These are phyloP conservation scores for Mycena vitilis DNA, from an alignment of 768 basidiomycete genomes.

Conservation along the genomic window DNA sequence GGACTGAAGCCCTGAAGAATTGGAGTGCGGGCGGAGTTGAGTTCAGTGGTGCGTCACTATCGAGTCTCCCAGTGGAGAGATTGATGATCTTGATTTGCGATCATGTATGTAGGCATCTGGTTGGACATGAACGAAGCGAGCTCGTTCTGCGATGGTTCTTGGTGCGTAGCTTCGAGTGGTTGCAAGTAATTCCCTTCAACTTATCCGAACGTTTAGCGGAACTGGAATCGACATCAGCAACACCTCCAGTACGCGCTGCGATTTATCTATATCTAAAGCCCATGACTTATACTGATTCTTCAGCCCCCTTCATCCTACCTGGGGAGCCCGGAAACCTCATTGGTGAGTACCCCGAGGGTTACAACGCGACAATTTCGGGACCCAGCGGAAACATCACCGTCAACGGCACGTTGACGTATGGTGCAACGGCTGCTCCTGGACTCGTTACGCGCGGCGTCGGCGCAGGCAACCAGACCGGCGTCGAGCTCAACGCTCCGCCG, in stretches of 20 bases:
- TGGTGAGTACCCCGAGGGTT: conserved; percentile 78
- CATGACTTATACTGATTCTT: not conserved
- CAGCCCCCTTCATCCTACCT: conserved; percentile 64
- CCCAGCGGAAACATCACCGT: conserved; percentile 82
- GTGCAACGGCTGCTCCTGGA: conserved; percentile 24
- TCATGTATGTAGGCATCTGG: conserved; percentile 66
- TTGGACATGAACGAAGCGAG: conserved; percentile 76
- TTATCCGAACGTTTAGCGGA: conserved; percentile 53
- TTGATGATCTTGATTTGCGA: not conserved
- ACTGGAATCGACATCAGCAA: conserved; percentile 67
- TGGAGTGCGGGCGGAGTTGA: conserved; percentile 65
- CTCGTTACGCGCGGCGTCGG: conserved; percentile 61
- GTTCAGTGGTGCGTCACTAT: conserved; percentile 44
- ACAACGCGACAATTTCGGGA: conserved; percentile 70
- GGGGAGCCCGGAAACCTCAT: conserved; percentile 65
- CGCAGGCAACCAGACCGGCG: conserved; percentile 57
- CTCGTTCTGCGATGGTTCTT: conserved; percentile 74
- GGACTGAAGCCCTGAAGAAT: conserved; percentile 70
- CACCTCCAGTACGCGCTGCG: conserved; percentile 43
- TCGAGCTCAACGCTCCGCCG: conserved; percentile 68
- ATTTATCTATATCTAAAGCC: too few relatives aligned
- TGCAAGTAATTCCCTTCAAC: not conserved
- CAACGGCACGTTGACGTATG: conserved; percentile 71
- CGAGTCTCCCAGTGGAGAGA: not conserved
- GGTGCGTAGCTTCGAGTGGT: conserved; percentile 45